These are phyloP conservation scores for Gryganskiella cystojenkinii DNA, from an alignment of 192 early-diverging fungal species.

Conservation along the genomic window DNA sequence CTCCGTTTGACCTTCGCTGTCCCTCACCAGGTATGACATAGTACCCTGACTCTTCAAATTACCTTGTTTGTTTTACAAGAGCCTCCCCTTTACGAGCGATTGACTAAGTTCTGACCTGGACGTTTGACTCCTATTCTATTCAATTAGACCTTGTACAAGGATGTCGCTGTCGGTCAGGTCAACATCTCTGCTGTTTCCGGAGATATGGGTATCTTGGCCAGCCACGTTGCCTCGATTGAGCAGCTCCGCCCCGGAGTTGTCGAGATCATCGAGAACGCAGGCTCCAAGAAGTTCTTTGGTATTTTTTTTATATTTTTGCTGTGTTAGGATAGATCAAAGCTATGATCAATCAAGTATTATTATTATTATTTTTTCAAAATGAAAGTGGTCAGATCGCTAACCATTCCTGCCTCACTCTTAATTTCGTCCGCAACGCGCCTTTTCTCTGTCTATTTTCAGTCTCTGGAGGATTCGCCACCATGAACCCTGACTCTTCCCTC, in stretches of 20 bases:
- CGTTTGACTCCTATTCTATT: neutral
- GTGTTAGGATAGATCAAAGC: neutral
- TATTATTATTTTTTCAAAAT: too few species aligned
- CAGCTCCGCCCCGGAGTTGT: slow-evolving; percentile 92
- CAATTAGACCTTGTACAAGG: slow-evolving; percentile 75
- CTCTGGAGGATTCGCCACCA: slow-evolving; percentile 95
- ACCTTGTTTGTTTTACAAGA: too few species aligned
- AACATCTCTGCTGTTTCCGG: slow-evolving; percentile 93
- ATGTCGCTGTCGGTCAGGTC: slow-evolving; percentile 86
- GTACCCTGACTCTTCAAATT: too few species aligned
- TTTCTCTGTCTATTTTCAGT: too few species aligned
- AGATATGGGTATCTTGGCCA: slow-evolving; percentile 98
- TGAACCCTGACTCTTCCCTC: slow-evolving; percentile 96
- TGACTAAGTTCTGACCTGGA: too few species aligned
- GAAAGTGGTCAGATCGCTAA: too few species aligned
- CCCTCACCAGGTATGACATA: slow-evolving; percentile 83
- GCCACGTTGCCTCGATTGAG: slow-evolving; percentile 96
- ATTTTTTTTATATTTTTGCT: too few species aligned
- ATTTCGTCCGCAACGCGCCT: neutral
- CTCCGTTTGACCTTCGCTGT: slow-evolving; percentile 90
- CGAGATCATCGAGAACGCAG: slow-evolving; percentile 80
- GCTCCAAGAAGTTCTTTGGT: slow-evolving; percentile 94
- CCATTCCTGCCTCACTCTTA: too few species aligned
- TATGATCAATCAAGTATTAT: too few species aligned
- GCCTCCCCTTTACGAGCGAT: too few species aligned